phyloP scores from a whole-genome alignment of 345 rosid species.

The Citrus glauca region DNA sequence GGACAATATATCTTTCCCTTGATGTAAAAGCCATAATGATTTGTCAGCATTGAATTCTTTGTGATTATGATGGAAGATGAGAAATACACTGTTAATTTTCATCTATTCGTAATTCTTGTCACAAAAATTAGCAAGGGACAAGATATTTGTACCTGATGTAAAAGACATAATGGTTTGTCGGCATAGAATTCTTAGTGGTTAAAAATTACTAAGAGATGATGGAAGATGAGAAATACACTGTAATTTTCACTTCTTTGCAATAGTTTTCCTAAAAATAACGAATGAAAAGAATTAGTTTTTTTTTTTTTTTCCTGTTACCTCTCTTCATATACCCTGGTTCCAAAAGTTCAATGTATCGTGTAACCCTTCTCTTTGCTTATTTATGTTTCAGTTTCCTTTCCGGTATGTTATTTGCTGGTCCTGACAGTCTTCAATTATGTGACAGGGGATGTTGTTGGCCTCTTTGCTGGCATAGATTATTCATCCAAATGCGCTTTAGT shows the following conservation, averaged over 20 bases:
- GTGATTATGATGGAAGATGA: neutral
- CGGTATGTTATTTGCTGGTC: conserved; percentile 11
- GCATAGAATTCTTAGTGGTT: neutral
- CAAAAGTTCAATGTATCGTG: neutral
- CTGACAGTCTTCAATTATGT: conserved; percentile 25
- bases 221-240: neutral
- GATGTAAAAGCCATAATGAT: neutral
- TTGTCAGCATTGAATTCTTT: neutral
- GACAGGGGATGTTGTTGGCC: conserved; percentile 67
- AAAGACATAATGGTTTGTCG: neutral
- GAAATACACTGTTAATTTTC: neutral
- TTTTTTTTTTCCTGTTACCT: neutral
- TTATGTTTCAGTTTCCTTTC: conserved; percentile 8
- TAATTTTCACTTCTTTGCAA: neutral
- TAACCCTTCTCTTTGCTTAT: neutral
- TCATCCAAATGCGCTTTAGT: conserved; percentile 45
- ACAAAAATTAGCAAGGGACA: neutral
- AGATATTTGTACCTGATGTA: neutral
- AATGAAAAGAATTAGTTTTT: neutral
- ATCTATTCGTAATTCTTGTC: neutral
- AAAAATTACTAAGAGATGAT: neutral
- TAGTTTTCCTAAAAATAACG: neutral
- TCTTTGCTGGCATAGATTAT: conserved; percentile 64
- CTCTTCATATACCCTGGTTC: neutral
- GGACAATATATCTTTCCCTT: neutral